Evolutionary conservation across 169 alveolate species (phyloP).

Genomic region (Plasmodium relictum): DNA sequence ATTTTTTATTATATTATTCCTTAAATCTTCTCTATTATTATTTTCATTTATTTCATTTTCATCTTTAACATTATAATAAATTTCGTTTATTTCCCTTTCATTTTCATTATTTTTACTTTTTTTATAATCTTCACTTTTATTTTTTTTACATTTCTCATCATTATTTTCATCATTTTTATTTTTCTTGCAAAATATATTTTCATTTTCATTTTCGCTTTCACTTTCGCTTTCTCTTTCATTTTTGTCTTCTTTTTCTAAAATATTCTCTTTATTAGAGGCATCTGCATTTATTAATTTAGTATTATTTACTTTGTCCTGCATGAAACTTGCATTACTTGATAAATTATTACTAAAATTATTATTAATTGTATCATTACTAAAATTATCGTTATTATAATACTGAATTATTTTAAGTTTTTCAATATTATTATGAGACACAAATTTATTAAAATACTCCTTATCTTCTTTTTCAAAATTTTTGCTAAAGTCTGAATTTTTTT

Average conservation of each 20-base stretch:
- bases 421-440: neutral
- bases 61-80: neutral
- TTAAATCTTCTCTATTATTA: neutral
- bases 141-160: conserved; percentile 5
- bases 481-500: neutral
- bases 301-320: neutral
- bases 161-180: conserved; percentile 2
- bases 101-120: neutral
- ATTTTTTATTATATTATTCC: neutral
- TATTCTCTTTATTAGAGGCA: conserved; percentile 3
- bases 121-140: neutral
- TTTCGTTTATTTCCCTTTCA: neutral
- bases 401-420: conserved; percentile 11
- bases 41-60: neutral
- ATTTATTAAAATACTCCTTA: conserved; percentile 8
- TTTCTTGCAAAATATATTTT: too few species aligned
- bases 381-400: conserved; percentile 21
- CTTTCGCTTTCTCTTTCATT: too few species aligned
- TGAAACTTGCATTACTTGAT: neutral
- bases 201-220: too few species aligned
- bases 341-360: conserved; percentile 9
- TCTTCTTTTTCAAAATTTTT: conserved; percentile 21
- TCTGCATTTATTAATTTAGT: neutral
- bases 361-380: neutral
- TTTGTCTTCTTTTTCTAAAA: neutral